These are phyloP conservation scores for Gynochthodes officinalis DNA, from an alignment of 257 asterid species.

Conservation along the genomic window DNA sequence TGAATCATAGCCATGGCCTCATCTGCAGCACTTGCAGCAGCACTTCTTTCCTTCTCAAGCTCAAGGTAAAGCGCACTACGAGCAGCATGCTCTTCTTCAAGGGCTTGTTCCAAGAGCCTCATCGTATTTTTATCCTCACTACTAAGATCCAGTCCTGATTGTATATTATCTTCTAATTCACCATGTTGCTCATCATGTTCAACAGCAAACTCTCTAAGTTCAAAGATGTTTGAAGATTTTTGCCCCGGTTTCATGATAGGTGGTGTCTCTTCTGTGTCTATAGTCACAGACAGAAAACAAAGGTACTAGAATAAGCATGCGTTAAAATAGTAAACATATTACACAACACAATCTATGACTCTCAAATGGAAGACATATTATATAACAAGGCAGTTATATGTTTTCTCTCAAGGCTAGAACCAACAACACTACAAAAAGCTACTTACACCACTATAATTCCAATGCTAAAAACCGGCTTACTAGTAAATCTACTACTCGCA, in stretches of 20 bases:
- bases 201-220: conserved; percentile 22
- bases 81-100: conserved; percentile 57
- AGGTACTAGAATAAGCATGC: background rate
- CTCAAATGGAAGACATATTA: too few relatives aligned
- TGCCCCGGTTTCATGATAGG: conserved; percentile 29
- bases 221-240: conserved; percentile 26
- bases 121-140: conserved; percentile 31
- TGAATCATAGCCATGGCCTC: conserved; percentile 98
- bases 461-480: too few relatives aligned
- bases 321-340: background rate
- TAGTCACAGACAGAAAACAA: conserved; percentile 13
- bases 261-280: conserved; percentile 40
- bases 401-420: background rate
- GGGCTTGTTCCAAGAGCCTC: conserved; percentile 52
- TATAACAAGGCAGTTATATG: background rate
- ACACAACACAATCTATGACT: background rate
- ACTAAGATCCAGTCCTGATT: background rate
- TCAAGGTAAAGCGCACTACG: conserved; percentile 37
- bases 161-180: conserved; percentile 17
- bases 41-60: conserved; percentile 91
- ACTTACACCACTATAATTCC: background rate
- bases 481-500: too few relatives aligned
- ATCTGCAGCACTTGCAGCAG: conserved; percentile 93
- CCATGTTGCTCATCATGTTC: conserved; percentile 32
- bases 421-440: background rate